A percentile compares a stretch with the other conserved stretches of the same genome.
Conservation (phyloP, 331 rosid species). For the Prunus yedoensis region DNA sequence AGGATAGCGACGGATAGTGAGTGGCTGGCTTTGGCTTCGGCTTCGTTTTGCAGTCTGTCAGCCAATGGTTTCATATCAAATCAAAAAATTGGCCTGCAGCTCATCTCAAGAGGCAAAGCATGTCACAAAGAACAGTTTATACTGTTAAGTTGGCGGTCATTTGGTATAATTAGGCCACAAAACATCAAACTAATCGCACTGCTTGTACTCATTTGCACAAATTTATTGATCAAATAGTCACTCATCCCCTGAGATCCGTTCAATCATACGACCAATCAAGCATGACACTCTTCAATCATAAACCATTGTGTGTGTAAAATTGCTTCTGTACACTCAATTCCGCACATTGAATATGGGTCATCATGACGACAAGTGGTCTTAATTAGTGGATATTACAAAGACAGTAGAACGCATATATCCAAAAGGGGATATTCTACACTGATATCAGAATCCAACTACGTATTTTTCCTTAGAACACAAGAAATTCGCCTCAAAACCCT, state of each 20-base stretch:
- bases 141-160: background rate
- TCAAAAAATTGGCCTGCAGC: constrained; percentile 5
- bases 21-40: background rate
- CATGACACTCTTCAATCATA: background rate
- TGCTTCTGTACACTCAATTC: background rate
- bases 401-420: background rate
- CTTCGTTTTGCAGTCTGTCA: background rate
- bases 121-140: background rate
- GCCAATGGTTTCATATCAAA: background rate
- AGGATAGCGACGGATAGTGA: background rate
- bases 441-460: too few species aligned
- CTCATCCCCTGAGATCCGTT: background rate
- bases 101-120: background rate
- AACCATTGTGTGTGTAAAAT: background rate
- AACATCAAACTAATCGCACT: constrained; percentile 12
- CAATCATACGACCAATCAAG: background rate
- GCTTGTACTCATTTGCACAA: background rate
- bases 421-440: too few species aligned
- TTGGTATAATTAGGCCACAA: background rate
- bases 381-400: background rate
- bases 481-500: too few species aligned
- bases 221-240: background rate
- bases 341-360: background rate
- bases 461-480: too few species aligned
- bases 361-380: too few species aligned